These are phyloP conservation scores for Monosporascus sp. DNA, from an alignment of 2,329 filamentous ascomycete species.

Conservation along the genomic window DNA sequence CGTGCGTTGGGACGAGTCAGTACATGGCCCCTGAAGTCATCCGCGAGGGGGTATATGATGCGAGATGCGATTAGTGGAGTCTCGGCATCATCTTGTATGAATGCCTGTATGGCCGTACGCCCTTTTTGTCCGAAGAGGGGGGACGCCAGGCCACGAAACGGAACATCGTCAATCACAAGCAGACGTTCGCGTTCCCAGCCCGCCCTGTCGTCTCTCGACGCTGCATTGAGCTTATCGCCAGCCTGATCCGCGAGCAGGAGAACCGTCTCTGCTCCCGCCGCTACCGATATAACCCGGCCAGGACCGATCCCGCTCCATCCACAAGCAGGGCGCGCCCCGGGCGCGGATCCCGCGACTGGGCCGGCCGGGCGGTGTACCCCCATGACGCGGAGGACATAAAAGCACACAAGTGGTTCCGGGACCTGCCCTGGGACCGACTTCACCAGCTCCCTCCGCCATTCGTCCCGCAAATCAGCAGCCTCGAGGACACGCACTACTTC, in stretches of 20 bases:
- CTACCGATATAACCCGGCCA: constrained; percentile 64
- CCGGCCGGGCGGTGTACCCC: constrained; percentile 65
- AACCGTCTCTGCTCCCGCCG: constrained; percentile 69
- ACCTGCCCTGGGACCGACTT: constrained; percentile 71
- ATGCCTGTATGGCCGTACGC: constrained; percentile 87
- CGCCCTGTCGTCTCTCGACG: constrained; percentile 61
- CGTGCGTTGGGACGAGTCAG: constrained; percentile 90
- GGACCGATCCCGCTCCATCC: constrained; percentile 11
- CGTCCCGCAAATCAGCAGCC: constrained; percentile 63
- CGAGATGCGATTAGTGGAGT: constrained; percentile 95
- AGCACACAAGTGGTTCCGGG: constrained; percentile 77
- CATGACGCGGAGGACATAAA: constrained; percentile 90
- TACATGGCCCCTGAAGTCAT: constrained; percentile 98
- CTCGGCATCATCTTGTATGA: constrained; percentile 92
- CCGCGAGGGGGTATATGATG: constrained; percentile 77
- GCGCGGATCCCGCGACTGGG: constrained; percentile 23
- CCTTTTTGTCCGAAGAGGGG: constrained; percentile 75
- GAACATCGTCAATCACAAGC: constrained; percentile 73
- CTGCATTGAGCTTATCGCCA: constrained; percentile 72
- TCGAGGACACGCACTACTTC: constrained; percentile 83
- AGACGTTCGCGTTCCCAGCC: constrained; percentile 66
- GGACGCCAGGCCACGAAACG: constrained; percentile 74
- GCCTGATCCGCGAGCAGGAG: constrained; percentile 69
- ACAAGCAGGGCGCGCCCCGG: constrained; percentile 22
- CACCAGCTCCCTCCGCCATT: constrained; percentile 72